phyloP scores from a whole-genome alignment of 345 rosid genomes.

The Firmiana major region DNA sequence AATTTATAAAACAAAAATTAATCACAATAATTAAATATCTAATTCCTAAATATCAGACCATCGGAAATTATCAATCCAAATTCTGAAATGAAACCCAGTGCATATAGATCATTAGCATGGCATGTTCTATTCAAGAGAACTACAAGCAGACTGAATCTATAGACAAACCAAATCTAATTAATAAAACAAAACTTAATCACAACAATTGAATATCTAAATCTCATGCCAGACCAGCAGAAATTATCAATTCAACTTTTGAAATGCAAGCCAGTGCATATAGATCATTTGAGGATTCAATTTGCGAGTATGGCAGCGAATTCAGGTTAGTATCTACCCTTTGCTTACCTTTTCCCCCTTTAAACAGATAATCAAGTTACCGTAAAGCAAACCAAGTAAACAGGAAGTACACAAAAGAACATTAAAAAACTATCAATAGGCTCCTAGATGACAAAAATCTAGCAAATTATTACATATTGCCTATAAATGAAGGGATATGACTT shows the following conservation, averaged over 20 bases:
- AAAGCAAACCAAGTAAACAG: too few species aligned
- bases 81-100: neutral
- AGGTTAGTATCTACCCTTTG: neutral
- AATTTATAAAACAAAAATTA: neutral
- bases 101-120: neutral
- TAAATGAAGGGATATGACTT: neutral
- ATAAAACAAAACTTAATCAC: neutral
- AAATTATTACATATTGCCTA: neutral
- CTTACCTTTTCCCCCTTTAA: neutral
- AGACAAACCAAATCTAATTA: neutral
- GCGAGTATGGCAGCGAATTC: neutral
- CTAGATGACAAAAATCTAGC: neutral
- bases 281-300: neutral
- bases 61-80: neutral
- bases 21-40: neutral
- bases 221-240: neutral
- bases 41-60: neutral
- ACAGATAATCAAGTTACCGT: neutral
- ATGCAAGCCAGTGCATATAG: neutral
- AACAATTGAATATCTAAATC: neutral
- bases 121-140: neutral
- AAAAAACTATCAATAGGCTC: neutral
- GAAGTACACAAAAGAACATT: too few species aligned
- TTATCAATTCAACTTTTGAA: neutral
- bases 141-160: neutral